Percentiles rank a stretch among this genome's conserved stretches.
Conservation (phyloP, 2,329 filamentous ascomycete genomes). For the Raffaelea ambrosiae region DNA sequence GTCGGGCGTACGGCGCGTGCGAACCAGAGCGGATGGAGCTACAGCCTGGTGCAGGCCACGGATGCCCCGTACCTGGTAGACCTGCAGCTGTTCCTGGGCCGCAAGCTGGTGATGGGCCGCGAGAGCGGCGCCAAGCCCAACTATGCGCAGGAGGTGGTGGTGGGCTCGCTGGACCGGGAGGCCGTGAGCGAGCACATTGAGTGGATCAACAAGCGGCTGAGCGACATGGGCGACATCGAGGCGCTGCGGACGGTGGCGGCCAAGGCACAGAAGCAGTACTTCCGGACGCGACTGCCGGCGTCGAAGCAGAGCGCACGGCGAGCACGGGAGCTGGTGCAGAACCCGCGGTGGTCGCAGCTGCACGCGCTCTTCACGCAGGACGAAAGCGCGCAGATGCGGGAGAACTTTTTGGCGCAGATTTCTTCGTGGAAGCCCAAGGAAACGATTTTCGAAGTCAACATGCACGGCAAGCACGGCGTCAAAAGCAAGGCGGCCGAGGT, state of each 20-base stretch:
- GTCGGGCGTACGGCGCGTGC: conserved; percentile 94
- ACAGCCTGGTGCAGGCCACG: conserved; percentile 79
- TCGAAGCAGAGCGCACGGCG: conserved; percentile 86
- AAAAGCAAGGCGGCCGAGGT: conserved; percentile 61
- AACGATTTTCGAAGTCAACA: conserved; percentile 90
- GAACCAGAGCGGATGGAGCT: conserved; percentile 87
- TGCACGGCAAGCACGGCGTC: conserved; percentile 54
- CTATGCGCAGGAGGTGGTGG: conserved; percentile 74
- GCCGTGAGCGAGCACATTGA: conserved; percentile 69
- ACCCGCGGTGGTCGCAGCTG: conserved; percentile 62
- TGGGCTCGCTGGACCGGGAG: conserved; percentile 67
- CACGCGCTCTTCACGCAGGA: conserved; percentile 71
- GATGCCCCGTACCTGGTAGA: conserved; percentile 91
- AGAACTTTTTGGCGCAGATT: conserved; percentile 81
- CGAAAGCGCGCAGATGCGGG: conserved; percentile 47
- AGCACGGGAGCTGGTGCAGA: conserved; percentile 66
- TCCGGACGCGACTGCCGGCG: conserved; percentile 81
- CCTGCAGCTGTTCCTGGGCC: conserved; percentile 88
- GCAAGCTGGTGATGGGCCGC: conserved; percentile 68
- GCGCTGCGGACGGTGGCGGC: conserved; percentile 63
- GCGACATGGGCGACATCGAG: conserved; percentile 65
- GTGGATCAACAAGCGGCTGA: conserved; percentile 71
- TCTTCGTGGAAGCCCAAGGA: conserved; percentile 84
- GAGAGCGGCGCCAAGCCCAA: conserved; percentile 37
- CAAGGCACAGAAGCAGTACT: conserved; percentile 90